Percentiles rank a stretch among this genome's conserved stretches.
Conservation (phyloP, 139 green algal genomes). For the Chlamydomonas sphaeroides region DNA sequence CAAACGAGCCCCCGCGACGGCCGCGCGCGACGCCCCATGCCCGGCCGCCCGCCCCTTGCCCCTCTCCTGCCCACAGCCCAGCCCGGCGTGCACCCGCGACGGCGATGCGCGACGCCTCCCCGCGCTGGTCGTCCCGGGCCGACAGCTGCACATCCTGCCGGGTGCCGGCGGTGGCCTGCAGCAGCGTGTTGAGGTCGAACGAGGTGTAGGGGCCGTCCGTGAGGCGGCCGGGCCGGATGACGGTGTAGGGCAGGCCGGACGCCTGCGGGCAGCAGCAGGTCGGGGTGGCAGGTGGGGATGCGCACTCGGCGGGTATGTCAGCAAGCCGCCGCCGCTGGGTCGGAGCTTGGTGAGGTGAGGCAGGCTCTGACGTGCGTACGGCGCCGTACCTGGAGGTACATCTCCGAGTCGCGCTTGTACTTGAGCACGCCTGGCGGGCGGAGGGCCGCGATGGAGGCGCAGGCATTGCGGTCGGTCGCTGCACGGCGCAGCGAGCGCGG, state of each 20-base stretch:
- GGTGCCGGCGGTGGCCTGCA: constrained; percentile 70
- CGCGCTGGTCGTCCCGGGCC: constrained; percentile 67
- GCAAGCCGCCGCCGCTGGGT: too few species aligned
- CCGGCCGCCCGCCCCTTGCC: background rate
- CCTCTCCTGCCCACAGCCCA: background rate
- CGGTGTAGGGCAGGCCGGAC: constrained; percentile 89
- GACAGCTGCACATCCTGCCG: constrained; percentile 65
- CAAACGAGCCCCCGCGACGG: too few species aligned
- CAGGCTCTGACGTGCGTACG: too few species aligned
- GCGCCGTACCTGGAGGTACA: too few species aligned
- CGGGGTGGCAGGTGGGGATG: too few species aligned
- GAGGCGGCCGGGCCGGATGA: constrained; percentile 90
- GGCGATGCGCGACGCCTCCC: constrained; percentile 81
- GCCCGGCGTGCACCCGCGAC: constrained; percentile 80
- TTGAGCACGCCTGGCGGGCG: constrained; percentile 85
- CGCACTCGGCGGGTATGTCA: too few species aligned
- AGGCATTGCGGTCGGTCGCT: too few species aligned
- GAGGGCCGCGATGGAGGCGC: too few species aligned
- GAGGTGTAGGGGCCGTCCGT: constrained; percentile 98
- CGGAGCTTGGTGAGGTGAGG: too few species aligned
- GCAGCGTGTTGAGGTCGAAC: constrained; percentile 97
- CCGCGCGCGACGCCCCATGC: too few species aligned
- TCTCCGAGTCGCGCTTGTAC: constrained; percentile 88
- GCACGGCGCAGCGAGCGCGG: too few species aligned
- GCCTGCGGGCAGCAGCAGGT: too few species aligned